Conservation (phyloP, 2,329 filamentous ascomycete species). For the Septoria linicola region DNA sequence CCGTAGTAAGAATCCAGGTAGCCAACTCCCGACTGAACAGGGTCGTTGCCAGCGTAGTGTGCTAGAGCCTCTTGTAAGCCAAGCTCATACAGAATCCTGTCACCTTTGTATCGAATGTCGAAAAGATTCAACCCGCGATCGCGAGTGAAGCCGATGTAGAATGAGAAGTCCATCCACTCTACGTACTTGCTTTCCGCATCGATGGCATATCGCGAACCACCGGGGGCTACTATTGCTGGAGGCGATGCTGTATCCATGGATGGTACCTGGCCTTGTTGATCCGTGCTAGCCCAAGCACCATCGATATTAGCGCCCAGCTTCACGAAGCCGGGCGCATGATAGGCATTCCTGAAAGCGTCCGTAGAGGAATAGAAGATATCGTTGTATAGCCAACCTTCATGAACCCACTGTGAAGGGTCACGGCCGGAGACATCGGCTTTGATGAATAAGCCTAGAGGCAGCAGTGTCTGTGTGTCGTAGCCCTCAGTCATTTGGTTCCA, state of each 20-base stretch:
- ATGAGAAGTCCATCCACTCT: constrained; percentile 54
- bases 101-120: constrained; percentile 56
- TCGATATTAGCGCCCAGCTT: constrained; percentile 51
- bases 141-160: constrained; percentile 53
- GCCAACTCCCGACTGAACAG: constrained; percentile 46
- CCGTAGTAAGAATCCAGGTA: constrained; percentile 53
- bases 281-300: constrained; percentile 49
- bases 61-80: constrained; percentile 57
- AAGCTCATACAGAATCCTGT: constrained; percentile 57
- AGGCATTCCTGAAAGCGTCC: constrained; percentile 49
- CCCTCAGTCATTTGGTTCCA: constrained; percentile 41
- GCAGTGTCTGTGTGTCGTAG: constrained; percentile 47
- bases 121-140: constrained; percentile 53
- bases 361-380: constrained; percentile 54
- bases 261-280: constrained; percentile 42
- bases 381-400: constrained; percentile 57
- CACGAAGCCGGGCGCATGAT: constrained; percentile 46
- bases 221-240: constrained; percentile 49
- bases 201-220: constrained; percentile 45
- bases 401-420: constrained; percentile 52
- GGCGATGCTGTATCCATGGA: constrained; percentile 55
- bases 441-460: constrained; percentile 48
- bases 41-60: constrained; percentile 53
- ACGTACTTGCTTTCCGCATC: constrained; percentile 48
- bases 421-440: constrained; percentile 51